Base-by-base conservation (phyloP, 2,329 filamentous ascomycete genomes). In the Aspergillus costaricaensis region DNA sequence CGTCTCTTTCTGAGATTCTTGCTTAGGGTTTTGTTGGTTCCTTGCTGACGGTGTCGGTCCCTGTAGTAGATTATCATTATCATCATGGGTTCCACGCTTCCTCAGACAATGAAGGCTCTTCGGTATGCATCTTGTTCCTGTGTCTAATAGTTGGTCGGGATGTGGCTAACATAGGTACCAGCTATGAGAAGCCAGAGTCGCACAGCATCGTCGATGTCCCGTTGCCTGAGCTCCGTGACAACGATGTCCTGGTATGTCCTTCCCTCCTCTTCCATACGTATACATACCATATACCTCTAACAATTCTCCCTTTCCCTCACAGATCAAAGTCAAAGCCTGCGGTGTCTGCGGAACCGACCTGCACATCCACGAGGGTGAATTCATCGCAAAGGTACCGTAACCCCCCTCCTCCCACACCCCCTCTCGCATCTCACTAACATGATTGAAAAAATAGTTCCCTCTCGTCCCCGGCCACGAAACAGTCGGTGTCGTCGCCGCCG, bases 391-490 rank as follows among this genome's bases (percentile, higher is more conserved):
- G 76, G 80, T 82, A 74, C 61, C 76, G 38, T 30, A 27, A 4
- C 36, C 48, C 8, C 10, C 1, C 19, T 0, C 2, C 25, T 17
- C 15, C 43, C 25, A 25, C 14, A 12, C 5, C 8, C 8, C 17
- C 14, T 17, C 2, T 10, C 15, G 10, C 32, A 17, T 1, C 7
- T n/a, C 39, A 32, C 58, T 60, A 43, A 55, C 53, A 36, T 15
- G 5, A 19, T 17, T 14, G 30, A 5, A 1, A 4, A 10, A 32
- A 32, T 60, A 87, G 77, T 89, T 89, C 71, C 87, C 87, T 55
- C 78, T 89, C 60, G 86, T 89, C 67, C 86, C 86, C 61, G 86
- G 87, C 53, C 88, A 90, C 68, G 88, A 90, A 74, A 88, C 87
- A 38, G 85, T 88, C 43, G 88, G 88, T 66, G 82, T 86, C 38